These are phyloP conservation scores for Podosphaera fusca DNA, from an alignment of 2,329 filamentous ascomycete species.

Conservation along the genomic window DNA sequence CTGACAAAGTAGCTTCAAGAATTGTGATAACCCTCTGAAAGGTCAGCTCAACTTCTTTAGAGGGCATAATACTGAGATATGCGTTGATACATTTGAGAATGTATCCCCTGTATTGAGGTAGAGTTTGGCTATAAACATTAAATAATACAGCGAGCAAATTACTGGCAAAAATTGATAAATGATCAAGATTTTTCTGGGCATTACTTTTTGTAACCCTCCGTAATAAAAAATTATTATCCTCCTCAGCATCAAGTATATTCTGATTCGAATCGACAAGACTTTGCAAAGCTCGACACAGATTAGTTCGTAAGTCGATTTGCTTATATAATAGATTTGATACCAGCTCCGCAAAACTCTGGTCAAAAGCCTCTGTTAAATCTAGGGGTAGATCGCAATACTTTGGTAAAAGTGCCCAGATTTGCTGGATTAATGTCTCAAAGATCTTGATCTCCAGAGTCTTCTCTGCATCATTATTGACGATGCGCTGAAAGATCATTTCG, in stretches of 20 bases:
- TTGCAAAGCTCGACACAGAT: constrained; percentile 71
- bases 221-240: constrained; percentile 39
- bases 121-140: constrained; percentile 92
- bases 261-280: constrained; percentile 82
- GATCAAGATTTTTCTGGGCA: constrained; percentile 59
- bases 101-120: constrained; percentile 74
- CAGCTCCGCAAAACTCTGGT: constrained; percentile 74
- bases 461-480: constrained; percentile 58
- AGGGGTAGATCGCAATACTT: constrained; percentile 87
- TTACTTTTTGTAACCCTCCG: constrained; percentile 53
- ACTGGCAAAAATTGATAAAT: constrained; percentile 55
- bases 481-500: constrained; percentile 69
- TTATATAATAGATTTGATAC: constrained; percentile 81
- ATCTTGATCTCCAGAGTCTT: constrained; percentile 96
- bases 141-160: constrained; percentile 94
- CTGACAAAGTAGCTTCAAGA: constrained; percentile 48
- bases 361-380: constrained; percentile 54
- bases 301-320: constrained; percentile 65
- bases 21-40: constrained; percentile 72
- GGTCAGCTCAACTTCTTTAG: constrained; percentile 58
- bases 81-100: constrained; percentile 89
- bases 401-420: constrained; percentile 82
- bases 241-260: constrained; percentile 47
- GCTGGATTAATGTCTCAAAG: constrained; percentile 85
- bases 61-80: constrained; percentile 71